Conservation (phyloP, 495 filamentous ascomycete genomes). For the Daldinia loculata region DNA sequence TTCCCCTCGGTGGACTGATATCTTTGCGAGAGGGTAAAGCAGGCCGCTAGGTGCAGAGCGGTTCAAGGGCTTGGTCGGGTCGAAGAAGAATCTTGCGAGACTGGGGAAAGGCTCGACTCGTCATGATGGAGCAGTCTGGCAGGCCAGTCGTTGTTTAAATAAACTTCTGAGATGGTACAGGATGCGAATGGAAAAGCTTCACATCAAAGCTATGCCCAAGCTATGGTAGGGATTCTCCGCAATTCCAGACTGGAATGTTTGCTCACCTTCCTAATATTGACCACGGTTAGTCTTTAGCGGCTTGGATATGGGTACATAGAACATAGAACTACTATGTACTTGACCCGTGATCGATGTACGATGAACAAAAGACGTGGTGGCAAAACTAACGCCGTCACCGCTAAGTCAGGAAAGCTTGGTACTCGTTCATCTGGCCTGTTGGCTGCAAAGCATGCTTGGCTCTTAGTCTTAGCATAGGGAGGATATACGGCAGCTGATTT, state of each 20-base stretch:
- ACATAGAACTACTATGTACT: constrained; percentile 11
- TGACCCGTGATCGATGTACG: not conserved
- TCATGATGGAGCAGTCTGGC: constrained; percentile 1
- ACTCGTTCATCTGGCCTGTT: constrained; percentile 25
- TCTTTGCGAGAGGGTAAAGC: constrained; percentile 14
- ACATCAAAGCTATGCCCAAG: constrained; percentile 35
- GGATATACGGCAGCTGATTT: constrained; percentile 31
- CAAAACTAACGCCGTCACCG: constrained; percentile 35
- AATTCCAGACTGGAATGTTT: constrained; percentile 38
- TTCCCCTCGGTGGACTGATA: constrained; percentile 16
- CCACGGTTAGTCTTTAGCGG: constrained; percentile 14
- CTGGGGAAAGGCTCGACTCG: constrained; percentile 21
- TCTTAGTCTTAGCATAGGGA: constrained; percentile 10
- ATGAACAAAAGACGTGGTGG: constrained; percentile 25
- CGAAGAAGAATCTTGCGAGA: constrained; percentile 16
- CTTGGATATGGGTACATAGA: constrained; percentile 21
- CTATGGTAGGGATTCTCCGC: constrained; percentile 41
- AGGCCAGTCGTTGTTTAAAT: constrained; percentile 28
- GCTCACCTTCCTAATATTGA: constrained; percentile 43
- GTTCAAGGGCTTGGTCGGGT: constrained; percentile 7
- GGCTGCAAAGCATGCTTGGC: constrained; percentile 27
- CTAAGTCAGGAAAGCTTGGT: constrained; percentile 33
- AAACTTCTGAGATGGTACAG: constrained; percentile 22
- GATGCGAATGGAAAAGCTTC: constrained; percentile 16
- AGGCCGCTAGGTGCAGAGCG: constrained; percentile 9